Base-by-base conservation (phyloP, 2,329 filamentous ascomycete genomes). In the Fusarium nodosum region DNA sequence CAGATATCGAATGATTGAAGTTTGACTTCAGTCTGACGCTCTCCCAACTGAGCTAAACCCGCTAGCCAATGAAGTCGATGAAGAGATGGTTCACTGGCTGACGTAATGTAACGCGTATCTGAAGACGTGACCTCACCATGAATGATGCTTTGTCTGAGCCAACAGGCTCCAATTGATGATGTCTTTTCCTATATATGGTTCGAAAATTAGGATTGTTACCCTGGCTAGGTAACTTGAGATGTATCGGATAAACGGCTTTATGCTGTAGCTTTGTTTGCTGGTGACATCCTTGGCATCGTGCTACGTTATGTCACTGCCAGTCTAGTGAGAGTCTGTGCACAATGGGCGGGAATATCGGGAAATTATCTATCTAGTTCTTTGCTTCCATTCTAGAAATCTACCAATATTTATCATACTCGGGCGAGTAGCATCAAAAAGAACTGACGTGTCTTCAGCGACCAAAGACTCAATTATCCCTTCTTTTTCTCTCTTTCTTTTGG, bases 21-120 rank as follows among this genome's bases (percentile, higher is more conserved):
- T 65, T 54, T 60, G 10, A 31, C 62, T 65, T 65, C 62, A 65
- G 62, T 65, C 62, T 65, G 62, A 65, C 62, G 61, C 62, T 65
- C 62, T 65, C 62, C 62, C 62, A 65, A 65, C 62, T 65, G 62
- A 65, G 62, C 62, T 65, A 65, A 65, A 65, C 61, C 62, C 62
- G 62, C 62, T 16, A 55, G 30, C 48, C 61, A 60, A 66, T n/a
- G 18, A 52, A n/a, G 24, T 39, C 7, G 18, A 52, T 39, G 5
- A 20, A 26, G 22, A 26, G n/a, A 39, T 20, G 11, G 13, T 7
- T 30, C 28, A 10, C 28, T 30, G 28, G 3, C 10, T 10, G 9
- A 4, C 28, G 2, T 30, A 3, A 30, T 30, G 28, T 30, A 30
- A n/a, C n/a, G 28, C 9, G 3, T 10, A 30, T 3, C 28, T 30